Evolutionary conservation across 306 rosid species (phyloP).

Genomic region (Pachyrhizus erosus): DNA sequence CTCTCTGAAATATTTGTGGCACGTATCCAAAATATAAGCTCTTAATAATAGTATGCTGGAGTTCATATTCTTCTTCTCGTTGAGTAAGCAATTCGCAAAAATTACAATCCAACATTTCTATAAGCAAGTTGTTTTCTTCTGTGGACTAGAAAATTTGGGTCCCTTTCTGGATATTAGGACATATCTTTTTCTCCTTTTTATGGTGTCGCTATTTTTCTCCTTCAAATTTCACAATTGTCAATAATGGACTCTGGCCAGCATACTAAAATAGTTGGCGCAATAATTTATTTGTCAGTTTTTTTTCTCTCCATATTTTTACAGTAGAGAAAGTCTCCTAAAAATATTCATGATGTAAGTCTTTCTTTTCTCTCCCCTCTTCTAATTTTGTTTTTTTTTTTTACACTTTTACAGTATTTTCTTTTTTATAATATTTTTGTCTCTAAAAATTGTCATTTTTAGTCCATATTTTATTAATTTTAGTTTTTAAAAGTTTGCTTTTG

Average conservation of each 20-base stretch:
- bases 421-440: neutral
- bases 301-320: neutral
- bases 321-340: neutral
- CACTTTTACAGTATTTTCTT: neutral
- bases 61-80: neutral
- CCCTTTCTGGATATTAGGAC: neutral
- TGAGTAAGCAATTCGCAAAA: neutral
- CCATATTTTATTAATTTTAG: neutral
- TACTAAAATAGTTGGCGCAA: conserved; percentile 31
- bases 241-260: conserved; percentile 21
- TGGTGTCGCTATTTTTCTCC: neutral
- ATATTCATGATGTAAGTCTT: neutral
- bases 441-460: neutral
- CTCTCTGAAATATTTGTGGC: too few species aligned
- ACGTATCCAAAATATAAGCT: too few species aligned
- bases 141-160: conserved; percentile 23
- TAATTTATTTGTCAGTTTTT: neutral
- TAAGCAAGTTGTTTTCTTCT: neutral
- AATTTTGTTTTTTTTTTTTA: neutral
- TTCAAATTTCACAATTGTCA: neutral
- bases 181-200: neutral
- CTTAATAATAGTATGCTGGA: too few species aligned
- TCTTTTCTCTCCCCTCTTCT: neutral
- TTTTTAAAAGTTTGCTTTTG: neutral
- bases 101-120: conserved; percentile 2